Evolutionary conservation across 208 protist species (phyloP), one percentile per base, ranked within the genome.

Genomic region (Naegleria gruberi): DNA sequence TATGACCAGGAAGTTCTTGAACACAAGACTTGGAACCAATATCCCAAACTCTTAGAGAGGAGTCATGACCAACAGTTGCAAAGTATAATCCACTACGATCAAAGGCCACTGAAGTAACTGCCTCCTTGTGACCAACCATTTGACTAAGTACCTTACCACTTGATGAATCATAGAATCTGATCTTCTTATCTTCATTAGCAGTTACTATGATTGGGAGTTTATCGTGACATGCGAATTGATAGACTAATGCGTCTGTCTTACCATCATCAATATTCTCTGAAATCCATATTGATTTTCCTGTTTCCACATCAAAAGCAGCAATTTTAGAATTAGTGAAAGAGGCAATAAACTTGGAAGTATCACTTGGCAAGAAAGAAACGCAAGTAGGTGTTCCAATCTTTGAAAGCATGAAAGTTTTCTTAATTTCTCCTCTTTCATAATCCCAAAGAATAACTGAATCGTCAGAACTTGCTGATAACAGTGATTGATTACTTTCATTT

Each of bases 21-120:
- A 92, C 37, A 82, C 91, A 92, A 44, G 37, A 2, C 41, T 87
- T 55, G 12, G 17, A 89, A 5, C 10, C 30, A 43, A 89, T 82
- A 73, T 92, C 91, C 91, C 91, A 92, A 17, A 92, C 12, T 30
- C 91, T 74, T 37, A 92, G 51, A 5, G 88, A 90, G 0, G 37
- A 92, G 40, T 92, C 91, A 73, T 92, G 88, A 8, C 90, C 90
- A 82, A 74, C 90, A 51, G 81, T 85, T 12, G 83, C n/a, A n/a
- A 92, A 55, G 77, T 90, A 90, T 12, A 90, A 73, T 23, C 89
- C 88, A 43, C 44, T 82, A 10, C 42, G 88, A 82, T 86, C 74
- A 74, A 92, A 41, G 43, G 51, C 87, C 8, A 92, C 34, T 17
- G 81, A 57, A 30, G 55, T 42, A 19, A 92, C 91, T n/a, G 88